Percentiles rank a stretch among this genome's conserved stretches.
Conservation (phyloP, 164 flowering plant genomes). For the Houttuynia cordata region DNA sequence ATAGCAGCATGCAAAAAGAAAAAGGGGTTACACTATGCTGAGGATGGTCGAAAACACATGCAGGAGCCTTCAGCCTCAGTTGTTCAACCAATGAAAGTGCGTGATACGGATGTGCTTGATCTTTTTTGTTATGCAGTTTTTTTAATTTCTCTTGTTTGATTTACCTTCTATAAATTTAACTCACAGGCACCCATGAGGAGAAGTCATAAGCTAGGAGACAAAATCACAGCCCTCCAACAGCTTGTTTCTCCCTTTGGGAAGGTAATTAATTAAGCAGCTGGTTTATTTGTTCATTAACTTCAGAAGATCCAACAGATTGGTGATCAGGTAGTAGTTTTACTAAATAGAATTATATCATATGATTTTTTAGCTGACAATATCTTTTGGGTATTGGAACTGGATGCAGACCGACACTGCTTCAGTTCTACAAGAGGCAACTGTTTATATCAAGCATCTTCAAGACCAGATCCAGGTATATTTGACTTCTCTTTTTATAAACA, state of each 20-base stretch:
- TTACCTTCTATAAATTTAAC: neutral
- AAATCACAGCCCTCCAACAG: conserved; percentile 58
- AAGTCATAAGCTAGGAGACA: conserved; percentile 57
- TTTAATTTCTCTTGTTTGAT: neutral
- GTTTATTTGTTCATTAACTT: neutral
- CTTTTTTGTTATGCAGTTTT: neutral
- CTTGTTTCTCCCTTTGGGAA: conserved; percentile 84
- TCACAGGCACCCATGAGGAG: conserved; percentile 31
- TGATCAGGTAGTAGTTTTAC: no score
- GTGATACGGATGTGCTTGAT: neutral
- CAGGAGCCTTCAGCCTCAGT: conserved; percentile 1
- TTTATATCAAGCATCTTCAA: conserved; percentile 43
- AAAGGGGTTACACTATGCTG: conserved; percentile 1
- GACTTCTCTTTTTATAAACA: neutral
- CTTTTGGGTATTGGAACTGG: neutral
- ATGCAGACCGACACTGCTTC: conserved; percentile 75
- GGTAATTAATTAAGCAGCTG: conserved; percentile 35
- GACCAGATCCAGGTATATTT: conserved; percentile 38
- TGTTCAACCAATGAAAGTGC: conserved; percentile 12
- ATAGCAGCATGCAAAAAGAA: conserved; percentile 13
- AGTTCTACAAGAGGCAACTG: conserved; percentile 59
- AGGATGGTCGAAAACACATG: conserved; percentile 4
- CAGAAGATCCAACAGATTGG: neutral
- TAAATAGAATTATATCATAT: neutral
- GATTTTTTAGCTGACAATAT: neutral